These are phyloP conservation scores for Rhazya stricta DNA, from an alignment of 257 asterid species.

Conservation along the genomic window DNA sequence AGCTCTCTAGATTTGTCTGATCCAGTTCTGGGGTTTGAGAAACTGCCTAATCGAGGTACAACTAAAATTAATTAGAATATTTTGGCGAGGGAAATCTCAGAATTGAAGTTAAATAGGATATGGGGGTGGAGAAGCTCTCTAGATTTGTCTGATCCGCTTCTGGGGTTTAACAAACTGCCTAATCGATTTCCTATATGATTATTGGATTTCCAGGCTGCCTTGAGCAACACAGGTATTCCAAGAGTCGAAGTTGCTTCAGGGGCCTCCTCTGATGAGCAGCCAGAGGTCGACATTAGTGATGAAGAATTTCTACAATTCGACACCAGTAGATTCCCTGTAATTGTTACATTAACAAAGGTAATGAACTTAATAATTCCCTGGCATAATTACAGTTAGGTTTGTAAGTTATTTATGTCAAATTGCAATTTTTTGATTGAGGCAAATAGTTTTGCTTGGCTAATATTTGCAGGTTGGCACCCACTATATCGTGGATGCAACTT, in stretches of 20 bases:
- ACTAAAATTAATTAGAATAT: too few relatives aligned
- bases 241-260: slow-evolving; percentile 61
- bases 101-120: too few relatives aligned
- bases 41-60: too few relatives aligned
- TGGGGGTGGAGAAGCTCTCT: too few relatives aligned
- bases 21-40: neutral
- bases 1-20: neutral
- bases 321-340: slow-evolving; percentile 68
- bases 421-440: neutral
- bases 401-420: neutral
- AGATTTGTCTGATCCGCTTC: too few relatives aligned
- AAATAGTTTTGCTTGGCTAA: neutral
- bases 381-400: slow-evolving; percentile 29
- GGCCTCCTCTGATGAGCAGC: slow-evolving; percentile 54
- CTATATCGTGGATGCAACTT: slow-evolving; percentile 78
- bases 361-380: slow-evolving; percentile 38
- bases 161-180: neutral
- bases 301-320: slow-evolving; percentile 81
- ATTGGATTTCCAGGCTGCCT: slow-evolving; percentile 54
- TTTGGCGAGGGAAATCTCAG: too few relatives aligned
- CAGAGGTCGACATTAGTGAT: slow-evolving; percentile 77
- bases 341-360: slow-evolving; percentile 80
- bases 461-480: slow-evolving; percentile 69
- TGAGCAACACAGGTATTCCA: slow-evolving; percentile 82
- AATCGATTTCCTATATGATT: slow-evolving; percentile 5